A percentile compares a stretch with the other conserved stretches of the same genome.
Conservation (phyloP, 1,284 basidiomycete species). For the Trametes sp. region DNA sequence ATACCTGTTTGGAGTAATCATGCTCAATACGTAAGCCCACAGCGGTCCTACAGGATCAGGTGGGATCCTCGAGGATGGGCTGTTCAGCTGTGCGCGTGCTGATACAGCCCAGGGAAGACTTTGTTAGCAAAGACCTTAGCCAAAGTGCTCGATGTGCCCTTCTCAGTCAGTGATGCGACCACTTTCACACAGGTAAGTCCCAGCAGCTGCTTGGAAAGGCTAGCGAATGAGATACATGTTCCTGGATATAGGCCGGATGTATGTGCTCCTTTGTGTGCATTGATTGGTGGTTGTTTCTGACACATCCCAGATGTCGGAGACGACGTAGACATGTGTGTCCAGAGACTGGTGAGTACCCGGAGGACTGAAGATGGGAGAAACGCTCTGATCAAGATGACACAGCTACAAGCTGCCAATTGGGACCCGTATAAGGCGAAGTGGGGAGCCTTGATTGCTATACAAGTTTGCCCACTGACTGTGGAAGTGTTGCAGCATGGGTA, state of each 20-base stretch:
- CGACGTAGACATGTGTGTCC: slow-evolving; percentile 91
- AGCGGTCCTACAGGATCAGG: slow-evolving; percentile 87
- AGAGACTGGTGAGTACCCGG: slow-evolving; percentile 64
- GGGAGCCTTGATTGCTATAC: background rate
- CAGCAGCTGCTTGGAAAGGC: slow-evolving; percentile 1
- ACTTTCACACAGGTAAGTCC: slow-evolving; percentile 76
- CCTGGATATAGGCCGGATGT: slow-evolving; percentile 75
- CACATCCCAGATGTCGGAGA: slow-evolving; percentile 83
- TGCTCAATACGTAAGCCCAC: slow-evolving; percentile 2
- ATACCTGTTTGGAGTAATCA: no score
- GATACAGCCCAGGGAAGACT: slow-evolving; percentile 73
- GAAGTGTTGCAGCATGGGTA: slow-evolving; percentile 73
- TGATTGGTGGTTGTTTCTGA: background rate
- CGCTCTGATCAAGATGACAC: slow-evolving; percentile 3
- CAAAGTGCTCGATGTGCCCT: slow-evolving; percentile 88
- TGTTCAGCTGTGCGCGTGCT: background rate
- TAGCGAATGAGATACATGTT: no score
- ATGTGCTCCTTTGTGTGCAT: slow-evolving; percentile 42
- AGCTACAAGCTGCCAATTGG: slow-evolving; percentile 88
- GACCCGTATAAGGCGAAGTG: slow-evolving; percentile 85
- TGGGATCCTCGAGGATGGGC: slow-evolving; percentile 43
- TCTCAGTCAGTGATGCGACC: slow-evolving; percentile 88
- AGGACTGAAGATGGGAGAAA: slow-evolving; percentile 3
- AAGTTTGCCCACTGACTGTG: background rate
- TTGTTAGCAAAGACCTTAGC: slow-evolving; percentile 87